Base-by-base conservation (phyloP, 2,329 filamentous ascomycete genomes). In the Alternaria consortialis region DNA sequence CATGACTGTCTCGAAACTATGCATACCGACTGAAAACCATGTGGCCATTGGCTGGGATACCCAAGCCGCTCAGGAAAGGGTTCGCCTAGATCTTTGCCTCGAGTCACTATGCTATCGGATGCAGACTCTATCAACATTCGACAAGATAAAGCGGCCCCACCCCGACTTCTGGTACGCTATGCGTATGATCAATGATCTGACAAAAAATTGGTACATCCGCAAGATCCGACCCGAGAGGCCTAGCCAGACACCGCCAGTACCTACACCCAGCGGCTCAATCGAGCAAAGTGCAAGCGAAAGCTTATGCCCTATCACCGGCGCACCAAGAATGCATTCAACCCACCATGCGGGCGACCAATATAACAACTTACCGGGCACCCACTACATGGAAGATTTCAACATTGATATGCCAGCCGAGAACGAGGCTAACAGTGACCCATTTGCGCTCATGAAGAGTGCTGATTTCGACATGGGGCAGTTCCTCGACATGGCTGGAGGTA, bases 401-500 rank as follows among this genome's bases (percentile, higher is more conserved):
- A 39, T 50, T 23, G 56, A 37, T n/a, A 53, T 62, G 17, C 55
- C 56, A n/a, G 36, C 53, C 23, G 53, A 15, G 5, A 46, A 9
- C 7, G 55, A 60, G 6, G 56, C 29, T 5, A 42, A 36, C 6
- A 27, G 17, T 12, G 73, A 74, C 29, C 66, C 72, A 1, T 69
- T 75, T 46, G 58, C 64, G 1, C 64, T 71, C 2, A 69, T 77
- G 68, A 70, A 59, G 29, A 55, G 61, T 47, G 32, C 43, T 4
- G 70, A 78, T 46, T 74, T 78, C 46, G 74, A 78, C 37, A 73
- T 77, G 68, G 74, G 75, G 34, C 67, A 68, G 15, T 73, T 78
- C 34, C 70, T 77, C n/a, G 74, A 77, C 25, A 67, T 70, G 52
- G 72, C 44, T 4, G 52, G 57, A 25, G 53, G 74, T 3, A 71